Conservation (phyloP, 1,284 basidiomycete species). For the Apiotrichum porosum region DNA sequence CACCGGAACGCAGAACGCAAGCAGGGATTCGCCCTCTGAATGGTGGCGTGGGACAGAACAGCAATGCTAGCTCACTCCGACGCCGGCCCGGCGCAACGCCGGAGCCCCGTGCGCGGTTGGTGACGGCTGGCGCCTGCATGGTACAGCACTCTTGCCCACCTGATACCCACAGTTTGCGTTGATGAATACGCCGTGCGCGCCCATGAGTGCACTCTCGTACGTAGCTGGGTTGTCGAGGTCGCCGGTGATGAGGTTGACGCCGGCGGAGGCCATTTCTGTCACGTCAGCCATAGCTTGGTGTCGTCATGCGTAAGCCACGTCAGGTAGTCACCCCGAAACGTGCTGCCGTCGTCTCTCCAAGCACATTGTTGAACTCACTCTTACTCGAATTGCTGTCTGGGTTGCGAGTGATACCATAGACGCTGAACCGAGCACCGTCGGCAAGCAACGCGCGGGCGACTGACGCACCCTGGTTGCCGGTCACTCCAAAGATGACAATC, state of each 20-base stretch:
- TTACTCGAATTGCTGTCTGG: not conserved
- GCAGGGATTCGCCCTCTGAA: no score
- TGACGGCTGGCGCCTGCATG: no score
- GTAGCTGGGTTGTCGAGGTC: conserved; percentile 16
- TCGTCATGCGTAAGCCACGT: not conserved
- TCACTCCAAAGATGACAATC: conserved; percentile 18
- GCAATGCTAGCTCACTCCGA: not conserved
- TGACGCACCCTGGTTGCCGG: conserved; percentile 17
- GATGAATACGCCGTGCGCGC: conserved; percentile 14
- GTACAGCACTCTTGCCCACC: not conserved
- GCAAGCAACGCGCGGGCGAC: conserved; percentile 16
- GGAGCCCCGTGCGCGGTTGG: no score
- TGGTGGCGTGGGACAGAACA: no score
- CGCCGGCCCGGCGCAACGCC: no score
- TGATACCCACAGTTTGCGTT: conserved; percentile 24
- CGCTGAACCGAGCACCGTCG: conserved; percentile 8
- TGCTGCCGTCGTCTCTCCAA: no score
- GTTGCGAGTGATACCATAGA: conserved; percentile 23
- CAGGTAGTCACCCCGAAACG: no score
- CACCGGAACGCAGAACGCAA: no score
- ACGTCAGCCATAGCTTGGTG: not conserved
- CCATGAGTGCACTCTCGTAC: conserved; percentile 15
- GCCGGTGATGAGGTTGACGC: conserved; percentile 16
- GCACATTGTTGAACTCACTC: not conserved
- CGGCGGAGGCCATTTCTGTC: not conserved